phyloP scores from a whole-genome alignment of 2,329 filamentous ascomycete species.

The Trichoderma semiorbis region DNA sequence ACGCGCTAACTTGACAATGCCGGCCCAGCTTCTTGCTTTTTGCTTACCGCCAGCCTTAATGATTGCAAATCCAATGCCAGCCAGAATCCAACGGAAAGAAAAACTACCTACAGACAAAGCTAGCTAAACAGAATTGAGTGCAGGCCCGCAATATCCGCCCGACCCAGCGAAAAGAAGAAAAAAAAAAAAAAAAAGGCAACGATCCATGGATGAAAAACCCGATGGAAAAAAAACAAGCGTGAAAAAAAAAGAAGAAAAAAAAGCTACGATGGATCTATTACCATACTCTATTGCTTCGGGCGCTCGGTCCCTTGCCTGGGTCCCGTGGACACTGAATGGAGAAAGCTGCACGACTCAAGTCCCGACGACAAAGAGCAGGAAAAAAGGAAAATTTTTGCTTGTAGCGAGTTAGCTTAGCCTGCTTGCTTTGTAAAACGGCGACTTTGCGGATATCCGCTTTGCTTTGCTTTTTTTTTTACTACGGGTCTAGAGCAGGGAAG shows the following conservation, averaged over 20 bases:
- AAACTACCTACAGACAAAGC: neutral
- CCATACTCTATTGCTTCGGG: neutral
- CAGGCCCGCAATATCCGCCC: neutral
- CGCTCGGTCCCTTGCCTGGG: neutral
- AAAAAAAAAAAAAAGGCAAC: neutral
- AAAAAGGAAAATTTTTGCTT: neutral
- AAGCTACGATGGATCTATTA: neutral
- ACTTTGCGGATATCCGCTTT: neutral
- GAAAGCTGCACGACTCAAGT: neutral
- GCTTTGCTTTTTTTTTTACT: neutral
- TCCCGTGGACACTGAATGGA: neutral
- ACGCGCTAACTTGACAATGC: neutral
- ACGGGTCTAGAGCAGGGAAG: neutral
- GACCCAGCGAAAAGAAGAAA: neutral
- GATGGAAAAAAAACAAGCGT: neutral
- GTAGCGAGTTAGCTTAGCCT: neutral
- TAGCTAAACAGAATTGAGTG: neutral
- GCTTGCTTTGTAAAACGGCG: neutral
- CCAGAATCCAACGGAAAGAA: neutral
- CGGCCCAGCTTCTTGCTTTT: neutral
- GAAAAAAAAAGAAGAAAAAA: neutral
- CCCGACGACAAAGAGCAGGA: neutral
- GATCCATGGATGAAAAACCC: neutral
- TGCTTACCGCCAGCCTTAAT: conserved; percentile 6
- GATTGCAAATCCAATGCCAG: neutral